Percentiles rank a stretch among this genome's conserved stretches.
phyloP scores from a whole-genome alignment of 2,329 filamentous ascomycete genomes.

The Alternaria ethzedia region DNA sequence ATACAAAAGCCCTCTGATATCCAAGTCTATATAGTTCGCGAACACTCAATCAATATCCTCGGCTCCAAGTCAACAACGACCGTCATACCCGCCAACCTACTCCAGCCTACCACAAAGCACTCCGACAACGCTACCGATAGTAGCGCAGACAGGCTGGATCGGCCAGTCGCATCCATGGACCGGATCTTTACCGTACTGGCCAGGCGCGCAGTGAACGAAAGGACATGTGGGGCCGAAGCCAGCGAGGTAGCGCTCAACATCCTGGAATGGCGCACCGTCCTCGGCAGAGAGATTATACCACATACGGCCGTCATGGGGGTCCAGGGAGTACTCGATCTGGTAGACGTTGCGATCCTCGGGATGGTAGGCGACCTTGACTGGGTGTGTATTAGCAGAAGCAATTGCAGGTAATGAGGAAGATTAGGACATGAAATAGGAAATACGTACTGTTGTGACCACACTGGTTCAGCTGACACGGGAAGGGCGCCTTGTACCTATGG shows the following conservation, averaged over 20 bases:
- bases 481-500: neutral
- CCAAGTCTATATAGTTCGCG: neutral
- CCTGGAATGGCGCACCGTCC: constrained; percentile 1
- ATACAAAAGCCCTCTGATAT: neutral
- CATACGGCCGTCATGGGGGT: neutral
- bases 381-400: neutral
- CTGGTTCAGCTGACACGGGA: neutral
- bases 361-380: constrained; percentile 7
- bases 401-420: neutral
- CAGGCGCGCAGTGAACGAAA: constrained; percentile 1
- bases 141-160: neutral
- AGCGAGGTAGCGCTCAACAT: constrained; percentile 1
- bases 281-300: constrained; percentile 9
- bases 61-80: neutral
- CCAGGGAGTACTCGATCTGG: constrained; percentile 6
- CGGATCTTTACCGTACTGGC: neutral
- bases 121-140: neutral
- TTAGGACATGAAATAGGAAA: neutral
- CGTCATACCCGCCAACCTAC: neutral
- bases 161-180: constrained; percentile 7
- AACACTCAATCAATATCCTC: too few species aligned
- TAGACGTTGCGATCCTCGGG: neutral
- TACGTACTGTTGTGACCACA: constrained; percentile 1
- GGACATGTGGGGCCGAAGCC: neutral
- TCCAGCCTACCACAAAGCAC: neutral